Percentiles rank a stretch among this genome's conserved stretches.
phyloP scores from a whole-genome alignment of 1,139 yeast genomes.

The Candida labiduridarum region DNA sequence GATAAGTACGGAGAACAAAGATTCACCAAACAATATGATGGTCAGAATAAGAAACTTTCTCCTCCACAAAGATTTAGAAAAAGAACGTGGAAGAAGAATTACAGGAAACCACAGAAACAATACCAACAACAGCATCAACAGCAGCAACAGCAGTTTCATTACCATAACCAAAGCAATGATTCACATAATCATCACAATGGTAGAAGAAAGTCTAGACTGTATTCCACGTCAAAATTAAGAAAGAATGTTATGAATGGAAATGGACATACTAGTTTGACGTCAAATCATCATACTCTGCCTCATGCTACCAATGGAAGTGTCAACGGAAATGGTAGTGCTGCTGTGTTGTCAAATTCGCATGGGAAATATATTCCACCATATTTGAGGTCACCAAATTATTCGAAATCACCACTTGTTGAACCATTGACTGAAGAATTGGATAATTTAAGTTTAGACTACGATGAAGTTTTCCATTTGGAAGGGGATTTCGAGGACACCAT shows the following conservation, averaged over 20 bases:
- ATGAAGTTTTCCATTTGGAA: slow-evolving; percentile 50
- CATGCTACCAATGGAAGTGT: slow-evolving; percentile 5
- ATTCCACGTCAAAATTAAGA: slow-evolving; percentile 30
- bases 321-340: slow-evolving; percentile 9
- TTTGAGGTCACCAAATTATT: slow-evolving; percentile 41
- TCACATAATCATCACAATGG: slow-evolving; percentile 18
- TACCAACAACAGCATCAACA: slow-evolving; percentile 12
- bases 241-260: slow-evolving; percentile 9
- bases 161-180: slow-evolving; percentile 17
- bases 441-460: slow-evolving; percentile 35
- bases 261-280: slow-evolving; percentile 7
- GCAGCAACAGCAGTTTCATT: slow-evolving; percentile 5
- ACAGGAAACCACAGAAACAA: slow-evolving; percentile 18
- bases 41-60: slow-evolving; percentile 17
- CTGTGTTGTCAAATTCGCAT: slow-evolving; percentile 17
- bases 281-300: slow-evolving; percentile 9
- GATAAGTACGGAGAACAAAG: slow-evolving; percentile 60
- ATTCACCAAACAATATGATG: slow-evolving; percentile 17
- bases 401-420: slow-evolving; percentile 36
- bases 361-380: slow-evolving; percentile 51
- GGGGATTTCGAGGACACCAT: slow-evolving; percentile 35
- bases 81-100: slow-evolving; percentile 37
- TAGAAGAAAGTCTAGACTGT: slow-evolving; percentile 32
- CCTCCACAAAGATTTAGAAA: slow-evolving; percentile 15
- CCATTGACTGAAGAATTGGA: slow-evolving; percentile 46